Percentiles rank a stretch among this genome's conserved stretches.
phyloP scores from a whole-genome alignment of 1,284 basidiomycete species.

The Austropuccinia psidii region DNA sequence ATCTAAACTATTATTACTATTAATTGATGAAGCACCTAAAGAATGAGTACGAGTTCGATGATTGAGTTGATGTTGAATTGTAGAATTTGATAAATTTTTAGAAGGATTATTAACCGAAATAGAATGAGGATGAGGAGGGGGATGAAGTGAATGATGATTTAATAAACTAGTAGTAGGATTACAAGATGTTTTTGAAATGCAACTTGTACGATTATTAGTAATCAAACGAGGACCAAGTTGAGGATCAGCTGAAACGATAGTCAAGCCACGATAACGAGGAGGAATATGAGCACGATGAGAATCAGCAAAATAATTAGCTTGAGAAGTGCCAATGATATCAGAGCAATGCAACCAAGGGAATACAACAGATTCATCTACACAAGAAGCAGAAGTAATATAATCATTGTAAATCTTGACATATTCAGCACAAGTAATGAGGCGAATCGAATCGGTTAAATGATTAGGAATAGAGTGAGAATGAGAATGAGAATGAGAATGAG shows the following conservation, averaged over 20 bases:
- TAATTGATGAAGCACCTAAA: neutral
- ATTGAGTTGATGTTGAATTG: neutral
- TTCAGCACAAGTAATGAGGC: constrained; percentile 15
- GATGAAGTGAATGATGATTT: too few species aligned
- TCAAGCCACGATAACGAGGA: constrained; percentile 16
- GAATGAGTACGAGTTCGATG: neutral
- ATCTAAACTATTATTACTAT: neutral
- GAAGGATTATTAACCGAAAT: too few species aligned
- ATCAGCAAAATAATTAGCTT: constrained; percentile 11
- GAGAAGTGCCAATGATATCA: constrained; percentile 6
- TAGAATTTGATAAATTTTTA: too few species aligned
- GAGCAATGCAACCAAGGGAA: constrained; percentile 30
- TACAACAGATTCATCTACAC: constrained; percentile 15
- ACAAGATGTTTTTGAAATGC: neutral
- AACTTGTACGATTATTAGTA: constrained; percentile 37
- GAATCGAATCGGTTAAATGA: constrained; percentile 6
- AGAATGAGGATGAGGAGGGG: neutral
- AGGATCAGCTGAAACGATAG: constrained; percentile 21
- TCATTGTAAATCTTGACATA: constrained; percentile 9
- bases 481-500: neutral
- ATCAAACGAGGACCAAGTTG: constrained; percentile 30
- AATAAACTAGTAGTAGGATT: neutral
- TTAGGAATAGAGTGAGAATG: too few species aligned
- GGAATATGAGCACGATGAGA: neutral
- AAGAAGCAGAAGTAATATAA: constrained; percentile 10